A percentile compares a stretch with the other conserved stretches of the same genome.
phyloP scores from a whole-genome alignment of 2,329 filamentous ascomycete genomes.

The Davidsoniella neocaledoniae region DNA sequence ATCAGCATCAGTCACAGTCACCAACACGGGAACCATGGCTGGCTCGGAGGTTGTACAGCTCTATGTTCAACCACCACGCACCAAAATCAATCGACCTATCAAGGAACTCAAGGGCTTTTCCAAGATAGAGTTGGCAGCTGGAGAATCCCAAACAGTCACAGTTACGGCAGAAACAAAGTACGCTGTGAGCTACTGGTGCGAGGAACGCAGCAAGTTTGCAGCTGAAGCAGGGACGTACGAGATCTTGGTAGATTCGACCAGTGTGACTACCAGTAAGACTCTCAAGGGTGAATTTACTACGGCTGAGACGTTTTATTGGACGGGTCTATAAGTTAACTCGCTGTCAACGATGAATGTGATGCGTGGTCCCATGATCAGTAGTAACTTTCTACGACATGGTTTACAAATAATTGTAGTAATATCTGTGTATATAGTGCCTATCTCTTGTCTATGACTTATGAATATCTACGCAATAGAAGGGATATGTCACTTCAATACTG shows the following conservation, averaged over 20 bases:
- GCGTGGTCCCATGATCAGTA: no score
- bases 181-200: slow-evolving; percentile 53
- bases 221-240: slow-evolving; percentile 49
- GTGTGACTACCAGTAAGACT: slow-evolving; percentile 28
- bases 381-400: no score
- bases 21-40: slow-evolving; percentile 39
- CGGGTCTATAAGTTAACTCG: slow-evolving; percentile 30
- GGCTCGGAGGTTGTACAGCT: slow-evolving; percentile 42
- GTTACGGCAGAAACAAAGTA: slow-evolving; percentile 46
- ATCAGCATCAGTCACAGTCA: slow-evolving; percentile 33
- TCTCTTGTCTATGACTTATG: no score
- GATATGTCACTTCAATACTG: no score
- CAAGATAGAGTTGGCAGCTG: slow-evolving; percentile 46
- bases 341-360: no score
- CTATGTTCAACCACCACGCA: slow-evolving; percentile 34
- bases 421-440: no score
- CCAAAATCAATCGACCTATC: slow-evolving; percentile 35
- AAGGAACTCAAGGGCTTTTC: slow-evolving; percentile 50
- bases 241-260: slow-evolving; percentile 43
- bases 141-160: slow-evolving; percentile 38
- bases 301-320: slow-evolving; percentile 49
- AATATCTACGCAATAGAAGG: no score
- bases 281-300: slow-evolving; percentile 39
- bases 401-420: no score
- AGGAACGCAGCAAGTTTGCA: slow-evolving; percentile 47